phyloP scores from a whole-genome alignment of 169 alveolate genomes.

The Plasmodium ovale region DNA sequence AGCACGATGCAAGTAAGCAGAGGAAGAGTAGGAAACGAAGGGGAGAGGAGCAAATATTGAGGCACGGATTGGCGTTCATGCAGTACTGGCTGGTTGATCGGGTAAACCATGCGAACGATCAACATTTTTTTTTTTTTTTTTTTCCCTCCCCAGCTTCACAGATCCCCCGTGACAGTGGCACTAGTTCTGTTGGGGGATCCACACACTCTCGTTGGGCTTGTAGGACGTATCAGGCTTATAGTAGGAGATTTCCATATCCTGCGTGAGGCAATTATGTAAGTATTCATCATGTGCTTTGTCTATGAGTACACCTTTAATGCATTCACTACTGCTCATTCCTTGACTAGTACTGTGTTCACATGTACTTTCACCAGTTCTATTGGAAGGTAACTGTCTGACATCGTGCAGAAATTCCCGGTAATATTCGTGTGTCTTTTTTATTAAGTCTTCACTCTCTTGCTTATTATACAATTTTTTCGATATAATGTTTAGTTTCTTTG shows the following conservation, averaged over 20 bases:
- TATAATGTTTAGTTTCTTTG: constrained; percentile 48
- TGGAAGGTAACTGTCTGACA: background rate
- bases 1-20: no score
- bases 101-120: no score
- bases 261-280: constrained; percentile 10
- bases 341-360: background rate
- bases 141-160: no score
- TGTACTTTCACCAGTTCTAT: background rate
- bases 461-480: constrained; percentile 36
- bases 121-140: no score
- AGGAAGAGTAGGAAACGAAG: no score
- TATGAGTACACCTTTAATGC: background rate
- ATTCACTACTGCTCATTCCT: background rate
- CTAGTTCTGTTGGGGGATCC: constrained; percentile 25
- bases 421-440: constrained; percentile 44
- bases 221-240: constrained; percentile 25
- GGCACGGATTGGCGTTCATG: no score
- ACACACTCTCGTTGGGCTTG: constrained; percentile 13
- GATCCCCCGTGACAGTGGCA: no score
- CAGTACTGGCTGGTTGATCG: no score
- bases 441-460: constrained; percentile 40
- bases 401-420: constrained; percentile 45
- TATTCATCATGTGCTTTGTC: constrained; percentile 5
- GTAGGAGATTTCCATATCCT: constrained; percentile 25
- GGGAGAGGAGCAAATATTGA: no score